Conservation (phyloP, 768 basidiomycete species). For the Crepidotus variabilis region DNA sequence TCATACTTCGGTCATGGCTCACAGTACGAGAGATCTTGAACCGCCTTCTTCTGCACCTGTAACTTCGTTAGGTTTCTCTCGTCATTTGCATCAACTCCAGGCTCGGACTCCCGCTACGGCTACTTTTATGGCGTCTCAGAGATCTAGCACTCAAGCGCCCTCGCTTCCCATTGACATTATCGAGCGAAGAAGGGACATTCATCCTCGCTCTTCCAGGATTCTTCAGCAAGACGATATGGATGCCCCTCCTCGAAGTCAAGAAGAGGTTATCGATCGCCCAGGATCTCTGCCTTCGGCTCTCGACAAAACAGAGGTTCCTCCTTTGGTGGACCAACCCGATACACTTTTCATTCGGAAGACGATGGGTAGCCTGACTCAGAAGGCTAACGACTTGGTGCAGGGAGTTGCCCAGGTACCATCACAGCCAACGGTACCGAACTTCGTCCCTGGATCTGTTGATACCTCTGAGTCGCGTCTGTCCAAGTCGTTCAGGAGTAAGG, state of each 20-base stretch:
- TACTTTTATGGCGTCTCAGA: background rate
- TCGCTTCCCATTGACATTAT: background rate
- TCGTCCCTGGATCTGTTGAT: background rate
- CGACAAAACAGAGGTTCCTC: background rate
- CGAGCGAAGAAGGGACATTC: too few species aligned
- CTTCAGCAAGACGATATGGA: background rate
- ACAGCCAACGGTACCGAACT: background rate
- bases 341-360: slow-evolving; percentile 8
- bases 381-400: slow-evolving; percentile 38
- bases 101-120: slow-evolving; percentile 2
- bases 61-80: slow-evolving; percentile 18
- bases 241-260: background rate
- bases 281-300: too few species aligned
- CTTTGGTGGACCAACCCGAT: background rate
- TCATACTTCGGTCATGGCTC: slow-evolving; percentile 27
- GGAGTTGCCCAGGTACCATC: slow-evolving; percentile 16
- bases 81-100: slow-evolving; percentile 22
- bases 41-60: slow-evolving; percentile 1
- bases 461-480: background rate
- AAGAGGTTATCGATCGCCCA: background rate
- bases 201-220: too few species aligned
- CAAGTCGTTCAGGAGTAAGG: slow-evolving; percentile 14
- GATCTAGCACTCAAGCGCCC: too few species aligned
- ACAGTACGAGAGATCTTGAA: slow-evolving; percentile 9
- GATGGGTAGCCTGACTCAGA: slow-evolving; percentile 43